phyloP scores from a whole-genome alignment of 129 eudicot genomes.

The Rutidosis leptorrhynchoides region DNA sequence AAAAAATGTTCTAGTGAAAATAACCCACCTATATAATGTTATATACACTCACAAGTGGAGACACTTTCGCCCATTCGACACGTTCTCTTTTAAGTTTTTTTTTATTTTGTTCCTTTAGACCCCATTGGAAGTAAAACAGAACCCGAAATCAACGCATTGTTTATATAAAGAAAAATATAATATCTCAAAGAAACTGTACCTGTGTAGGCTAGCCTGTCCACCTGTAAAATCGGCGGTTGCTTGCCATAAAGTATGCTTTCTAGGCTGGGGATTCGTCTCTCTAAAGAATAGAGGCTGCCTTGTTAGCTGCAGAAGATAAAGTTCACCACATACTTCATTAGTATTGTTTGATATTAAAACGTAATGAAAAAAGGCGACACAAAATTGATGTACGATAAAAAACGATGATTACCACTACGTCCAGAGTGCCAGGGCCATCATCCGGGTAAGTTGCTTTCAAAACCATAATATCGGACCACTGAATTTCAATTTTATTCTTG shows the following conservation, averaged over 20 bases:
- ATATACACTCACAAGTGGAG: not conserved
- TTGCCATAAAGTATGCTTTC: constrained; percentile 67
- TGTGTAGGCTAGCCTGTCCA: constrained; percentile 78
- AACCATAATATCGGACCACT: constrained; percentile 95
- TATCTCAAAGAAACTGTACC: constrained; percentile 31
- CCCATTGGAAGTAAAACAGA: not conserved
- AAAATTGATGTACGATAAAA: not conserved
- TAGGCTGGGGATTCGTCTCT: constrained; percentile 42
- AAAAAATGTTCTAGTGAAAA: not conserved
- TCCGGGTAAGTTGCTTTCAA: constrained; percentile 82
- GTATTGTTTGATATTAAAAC: not conserved
- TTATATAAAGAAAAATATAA: not conserved
- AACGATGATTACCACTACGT: constrained; percentile 70
- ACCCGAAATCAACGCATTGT: not conserved
- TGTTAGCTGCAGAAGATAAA: constrained; percentile 32
- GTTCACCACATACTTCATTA: not conserved
- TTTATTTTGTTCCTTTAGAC: not conserved
- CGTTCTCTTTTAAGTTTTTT: not conserved
- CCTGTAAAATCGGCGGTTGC: constrained; percentile 85
- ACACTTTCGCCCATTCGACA: not conserved
- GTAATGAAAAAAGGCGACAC: not conserved
- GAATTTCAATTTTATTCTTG: constrained; percentile 91
- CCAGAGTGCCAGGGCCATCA: constrained; percentile 85
- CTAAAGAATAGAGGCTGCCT: constrained; percentile 42
- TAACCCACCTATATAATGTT: not conserved